A percentile compares a stretch with the other conserved stretches of the same genome.
phyloP scores from a whole-genome alignment of 2,329 filamentous ascomycete genomes.

The Fusarium verrucosum region DNA sequence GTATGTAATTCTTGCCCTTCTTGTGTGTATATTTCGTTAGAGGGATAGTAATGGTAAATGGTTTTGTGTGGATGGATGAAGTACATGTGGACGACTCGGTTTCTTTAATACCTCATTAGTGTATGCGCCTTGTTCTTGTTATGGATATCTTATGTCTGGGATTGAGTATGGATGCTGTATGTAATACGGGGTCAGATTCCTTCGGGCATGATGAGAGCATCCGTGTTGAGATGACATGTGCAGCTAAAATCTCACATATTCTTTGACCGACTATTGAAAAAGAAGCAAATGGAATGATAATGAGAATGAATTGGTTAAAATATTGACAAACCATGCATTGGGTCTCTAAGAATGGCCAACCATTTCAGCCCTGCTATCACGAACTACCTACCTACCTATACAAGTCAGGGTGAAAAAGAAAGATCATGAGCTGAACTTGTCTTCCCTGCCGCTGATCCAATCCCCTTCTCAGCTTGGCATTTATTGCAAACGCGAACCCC shows the following conservation, averaged over 20 bases:
- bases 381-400: background rate
- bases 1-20: constrained; percentile 38
- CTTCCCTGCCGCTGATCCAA: constrained; percentile 8
- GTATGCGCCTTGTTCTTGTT: constrained; percentile 1
- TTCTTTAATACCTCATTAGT: background rate
- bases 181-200: background rate
- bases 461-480: constrained; percentile 16
- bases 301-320: background rate
- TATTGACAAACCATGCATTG: constrained; percentile 6
- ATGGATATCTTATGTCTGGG: constrained; percentile 7
- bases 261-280: background rate
- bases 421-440: background rate
- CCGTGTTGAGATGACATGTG: constrained; percentile 3
- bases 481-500: constrained; percentile 21
- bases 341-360: constrained; percentile 45
- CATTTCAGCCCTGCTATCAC: constrained; percentile 20
- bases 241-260: constrained; percentile 20
- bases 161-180: too few species aligned
- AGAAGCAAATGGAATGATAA: background rate
- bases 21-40: constrained; percentile 37
- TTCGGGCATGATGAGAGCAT: background rate
- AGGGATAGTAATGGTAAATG: constrained; percentile 27
- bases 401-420: background rate
- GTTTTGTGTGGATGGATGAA: constrained; percentile 13
- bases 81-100: background rate